Evolutionary conservation across 192 early-diverging fungal species (phyloP).

Genomic region (Coemansia sp.): DNA sequence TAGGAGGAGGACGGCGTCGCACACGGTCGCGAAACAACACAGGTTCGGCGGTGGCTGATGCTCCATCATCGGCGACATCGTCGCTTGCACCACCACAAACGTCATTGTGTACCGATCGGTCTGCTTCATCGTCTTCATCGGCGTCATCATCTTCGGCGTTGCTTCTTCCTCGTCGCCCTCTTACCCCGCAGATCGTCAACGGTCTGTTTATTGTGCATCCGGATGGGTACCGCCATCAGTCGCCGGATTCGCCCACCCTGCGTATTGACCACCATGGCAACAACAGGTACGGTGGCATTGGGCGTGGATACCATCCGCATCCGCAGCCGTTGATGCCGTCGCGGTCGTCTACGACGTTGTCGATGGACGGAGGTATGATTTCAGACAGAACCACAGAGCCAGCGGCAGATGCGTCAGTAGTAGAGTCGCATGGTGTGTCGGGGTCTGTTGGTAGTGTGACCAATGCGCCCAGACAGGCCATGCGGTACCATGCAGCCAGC

Average conservation of each 20-base stretch:
- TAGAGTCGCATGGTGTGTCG: slow-evolving; percentile 9
- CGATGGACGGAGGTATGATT: slow-evolving; percentile 9
- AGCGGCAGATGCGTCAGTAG: slow-evolving; percentile 9
- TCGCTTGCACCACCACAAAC: slow-evolving; percentile 12
- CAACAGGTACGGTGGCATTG: slow-evolving; percentile 35
- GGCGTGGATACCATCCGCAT: slow-evolving; percentile 38
- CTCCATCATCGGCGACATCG: slow-evolving; percentile 22
- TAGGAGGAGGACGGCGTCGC: slow-evolving; percentile 32
- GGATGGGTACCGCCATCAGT: slow-evolving; percentile 14
- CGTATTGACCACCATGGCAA: slow-evolving; percentile 34
- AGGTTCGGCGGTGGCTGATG: slow-evolving; percentile 1
- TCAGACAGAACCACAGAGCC: slow-evolving; percentile 2
- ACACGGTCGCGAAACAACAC: slow-evolving; percentile 39
- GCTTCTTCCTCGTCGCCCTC: slow-evolving; percentile 39
- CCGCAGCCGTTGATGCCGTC: slow-evolving; percentile 48
- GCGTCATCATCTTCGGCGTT: slow-evolving; percentile 20
- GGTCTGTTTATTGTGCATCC: slow-evolving; percentile 21
- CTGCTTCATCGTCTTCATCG: background rate
- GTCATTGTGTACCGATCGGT: slow-evolving; percentile 7
- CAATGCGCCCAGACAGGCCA: slow-evolving; percentile 27
- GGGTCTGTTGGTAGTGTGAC: background rate
- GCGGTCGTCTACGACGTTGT: slow-evolving; percentile 40
- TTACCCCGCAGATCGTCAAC: slow-evolving; percentile 45
- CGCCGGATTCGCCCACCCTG: slow-evolving; percentile 17
- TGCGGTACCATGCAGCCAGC: slow-evolving; percentile 46